Percentiles rank a stretch among this genome's conserved stretches.
These are phyloP conservation scores for Panus rudis DNA, from an alignment of 768 basidiomycete species.

Conservation along the genomic window DNA sequence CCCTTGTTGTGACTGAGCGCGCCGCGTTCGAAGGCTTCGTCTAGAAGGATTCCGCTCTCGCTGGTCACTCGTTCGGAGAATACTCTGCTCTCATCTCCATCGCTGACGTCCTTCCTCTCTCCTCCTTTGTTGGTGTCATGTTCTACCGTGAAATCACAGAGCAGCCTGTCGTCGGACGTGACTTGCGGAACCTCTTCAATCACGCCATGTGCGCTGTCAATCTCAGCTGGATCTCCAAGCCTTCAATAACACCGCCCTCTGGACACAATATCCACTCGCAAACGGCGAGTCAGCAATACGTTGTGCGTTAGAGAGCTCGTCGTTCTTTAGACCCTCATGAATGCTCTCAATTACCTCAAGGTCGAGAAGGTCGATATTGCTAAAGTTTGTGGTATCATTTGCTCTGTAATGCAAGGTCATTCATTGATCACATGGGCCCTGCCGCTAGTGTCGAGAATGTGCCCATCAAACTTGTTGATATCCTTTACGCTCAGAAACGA, in stretches of 20 bases:
- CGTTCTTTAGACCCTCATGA: constrained; percentile 88
- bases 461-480: constrained; percentile 86
- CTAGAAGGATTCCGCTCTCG: constrained; percentile 87
- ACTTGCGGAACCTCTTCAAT: constrained; percentile 85
- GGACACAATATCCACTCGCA: constrained; percentile 74
- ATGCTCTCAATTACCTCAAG: constrained; percentile 95
- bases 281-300: constrained; percentile 99
- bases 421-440: constrained; percentile 32
- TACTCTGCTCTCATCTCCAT: constrained; percentile 98
- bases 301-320: constrained; percentile 96
- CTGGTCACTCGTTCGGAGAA: constrained; percentile 97
- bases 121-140: constrained; percentile 93
- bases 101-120: constrained; percentile 92
- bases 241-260: constrained; percentile 92
- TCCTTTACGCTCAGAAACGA: constrained; percentile 97
- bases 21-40: constrained; percentile 97
- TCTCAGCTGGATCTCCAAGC: constrained; percentile 88
- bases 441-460: constrained; percentile 80
- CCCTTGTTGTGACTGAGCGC: constrained; percentile 96
- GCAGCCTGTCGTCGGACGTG: constrained; percentile 98
- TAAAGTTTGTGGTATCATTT: constrained; percentile 45
- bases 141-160: constrained; percentile 99
- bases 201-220: constrained; percentile 99
- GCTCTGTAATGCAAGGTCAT: neutral
- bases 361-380: constrained; percentile 91